phyloP scores from a whole-genome alignment of 2,329 filamentous ascomycete genomes.

The Colletotrichum neosansevieriae region DNA sequence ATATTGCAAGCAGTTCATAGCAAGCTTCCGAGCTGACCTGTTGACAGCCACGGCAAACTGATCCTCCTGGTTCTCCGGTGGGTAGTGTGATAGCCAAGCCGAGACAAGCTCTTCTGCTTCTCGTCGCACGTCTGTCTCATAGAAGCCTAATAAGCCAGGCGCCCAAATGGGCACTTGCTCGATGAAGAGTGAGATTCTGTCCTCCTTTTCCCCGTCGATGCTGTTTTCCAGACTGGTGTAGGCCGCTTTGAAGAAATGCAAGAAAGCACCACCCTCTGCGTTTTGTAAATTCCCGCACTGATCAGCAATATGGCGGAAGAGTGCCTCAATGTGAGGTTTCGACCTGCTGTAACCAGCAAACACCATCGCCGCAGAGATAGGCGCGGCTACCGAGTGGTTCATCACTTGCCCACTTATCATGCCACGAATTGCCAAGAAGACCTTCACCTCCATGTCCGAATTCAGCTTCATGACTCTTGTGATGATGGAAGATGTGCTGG shows the following conservation, averaged over 20 bases:
- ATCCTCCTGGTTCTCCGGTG: constrained; percentile 46
- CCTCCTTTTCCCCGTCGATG: constrained; percentile 43
- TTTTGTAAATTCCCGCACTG: constrained; percentile 61
- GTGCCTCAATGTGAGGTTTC: constrained; percentile 48
- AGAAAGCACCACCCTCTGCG: constrained; percentile 61
- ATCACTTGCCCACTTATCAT: constrained; percentile 65
- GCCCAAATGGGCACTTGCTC: constrained; percentile 59
- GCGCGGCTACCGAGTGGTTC: constrained; percentile 63
- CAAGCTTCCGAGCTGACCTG: constrained; percentile 55
- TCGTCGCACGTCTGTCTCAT: constrained; percentile 56
- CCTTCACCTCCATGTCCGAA: constrained; percentile 60
- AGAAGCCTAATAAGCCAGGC: constrained; percentile 62
- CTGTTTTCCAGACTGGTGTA: constrained; percentile 47
- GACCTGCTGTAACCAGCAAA: constrained; percentile 62
- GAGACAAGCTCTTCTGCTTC: constrained; percentile 59
- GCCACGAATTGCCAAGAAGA: constrained; percentile 65
- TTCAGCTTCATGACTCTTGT: constrained; percentile 66
- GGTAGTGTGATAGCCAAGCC: constrained; percentile 49
- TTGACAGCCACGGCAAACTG: constrained; percentile 48
- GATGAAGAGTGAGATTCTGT: constrained; percentile 44
- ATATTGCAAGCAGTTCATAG: constrained; percentile 58
- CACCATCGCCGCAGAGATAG: constrained; percentile 66
- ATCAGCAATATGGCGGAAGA: constrained; percentile 57
- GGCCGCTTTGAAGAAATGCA: constrained; percentile 56
- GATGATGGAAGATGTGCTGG: constrained; percentile 68